phyloP scores from a whole-genome alignment of 768 basidiomycete genomes.

The Gymnopilus junonius region DNA sequence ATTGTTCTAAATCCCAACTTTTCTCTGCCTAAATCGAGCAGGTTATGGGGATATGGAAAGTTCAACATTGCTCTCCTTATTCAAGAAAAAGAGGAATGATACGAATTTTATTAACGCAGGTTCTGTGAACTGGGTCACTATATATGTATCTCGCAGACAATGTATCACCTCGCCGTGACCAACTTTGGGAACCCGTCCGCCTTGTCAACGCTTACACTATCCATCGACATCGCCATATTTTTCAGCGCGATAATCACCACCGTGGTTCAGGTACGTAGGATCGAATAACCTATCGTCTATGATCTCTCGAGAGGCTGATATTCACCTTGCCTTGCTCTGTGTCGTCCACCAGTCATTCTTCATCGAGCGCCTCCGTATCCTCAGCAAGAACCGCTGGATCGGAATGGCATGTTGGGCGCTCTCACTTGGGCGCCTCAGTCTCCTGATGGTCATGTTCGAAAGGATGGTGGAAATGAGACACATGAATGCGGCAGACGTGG shows the following conservation, averaged over 20 bases:
- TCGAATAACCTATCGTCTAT: no score
- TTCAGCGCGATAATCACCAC: not conserved
- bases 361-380: not conserved
- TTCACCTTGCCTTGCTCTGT: no score
- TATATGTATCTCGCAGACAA: not conserved
- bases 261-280: not conserved
- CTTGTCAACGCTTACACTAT: not conserved
- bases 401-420: not conserved
- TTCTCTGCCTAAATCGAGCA: not conserved
- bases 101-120: not conserved
- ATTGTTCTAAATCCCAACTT: not conserved
- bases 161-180: not conserved
- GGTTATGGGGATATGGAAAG: not conserved
- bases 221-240: not conserved
- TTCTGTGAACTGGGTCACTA: not conserved
- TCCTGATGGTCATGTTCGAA: not conserved
- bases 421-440: not conserved
- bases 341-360: slow-evolving; percentile 5
- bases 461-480: not conserved
- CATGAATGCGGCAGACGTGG: not conserved
- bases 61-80: not conserved
- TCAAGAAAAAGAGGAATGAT: no score
- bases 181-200: not conserved
- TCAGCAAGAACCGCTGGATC: not conserved
- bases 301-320: no score